A percentile compares a stretch with the other conserved stretches of the same genome.
Conservation (phyloP, 768 basidiomycete genomes). For the Mycena filopes region DNA sequence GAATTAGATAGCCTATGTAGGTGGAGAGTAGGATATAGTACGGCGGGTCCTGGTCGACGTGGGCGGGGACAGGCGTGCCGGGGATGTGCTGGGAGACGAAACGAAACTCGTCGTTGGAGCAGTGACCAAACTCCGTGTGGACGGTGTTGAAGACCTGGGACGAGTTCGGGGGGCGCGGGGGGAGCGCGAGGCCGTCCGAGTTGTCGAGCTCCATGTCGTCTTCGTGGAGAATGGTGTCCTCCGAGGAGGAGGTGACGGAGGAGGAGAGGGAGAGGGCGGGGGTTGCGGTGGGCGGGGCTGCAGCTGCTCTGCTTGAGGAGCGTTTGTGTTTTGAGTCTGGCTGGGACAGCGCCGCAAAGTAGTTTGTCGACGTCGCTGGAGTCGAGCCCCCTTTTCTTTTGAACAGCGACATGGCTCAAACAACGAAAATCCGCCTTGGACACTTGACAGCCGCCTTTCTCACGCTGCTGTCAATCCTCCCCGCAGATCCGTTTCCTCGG, state of each 20-base stretch:
- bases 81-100: slow-evolving; percentile 70
- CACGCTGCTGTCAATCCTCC: too few species aligned
- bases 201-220: slow-evolving; percentile 54
- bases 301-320: slow-evolving; percentile 50
- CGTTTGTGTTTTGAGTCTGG: slow-evolving; percentile 70
- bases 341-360: slow-evolving; percentile 67
- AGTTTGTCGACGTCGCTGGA: slow-evolving; percentile 64
- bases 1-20: slow-evolving; percentile 91
- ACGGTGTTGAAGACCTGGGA: slow-evolving; percentile 81
- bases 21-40: slow-evolving; percentile 93
- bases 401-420: slow-evolving; percentile 41
- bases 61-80: slow-evolving; percentile 58
- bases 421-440: neutral
- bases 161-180: slow-evolving; percentile 77
- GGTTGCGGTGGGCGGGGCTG: slow-evolving; percentile 73
- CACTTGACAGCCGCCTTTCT: too few species aligned
- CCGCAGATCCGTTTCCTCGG: too few species aligned
- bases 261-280: slow-evolving; percentile 81
- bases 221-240: slow-evolving; percentile 73
- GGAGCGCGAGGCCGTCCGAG: slow-evolving; percentile 68
- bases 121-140: slow-evolving; percentile 95
- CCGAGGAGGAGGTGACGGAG: slow-evolving; percentile 73
- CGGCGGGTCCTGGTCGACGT: slow-evolving; percentile 86
- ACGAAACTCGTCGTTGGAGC: slow-evolving; percentile 81
- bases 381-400: slow-evolving; percentile 47